phyloP scores from a whole-genome alignment of 257 asterid species.

The Gardenia jasminoides region DNA sequence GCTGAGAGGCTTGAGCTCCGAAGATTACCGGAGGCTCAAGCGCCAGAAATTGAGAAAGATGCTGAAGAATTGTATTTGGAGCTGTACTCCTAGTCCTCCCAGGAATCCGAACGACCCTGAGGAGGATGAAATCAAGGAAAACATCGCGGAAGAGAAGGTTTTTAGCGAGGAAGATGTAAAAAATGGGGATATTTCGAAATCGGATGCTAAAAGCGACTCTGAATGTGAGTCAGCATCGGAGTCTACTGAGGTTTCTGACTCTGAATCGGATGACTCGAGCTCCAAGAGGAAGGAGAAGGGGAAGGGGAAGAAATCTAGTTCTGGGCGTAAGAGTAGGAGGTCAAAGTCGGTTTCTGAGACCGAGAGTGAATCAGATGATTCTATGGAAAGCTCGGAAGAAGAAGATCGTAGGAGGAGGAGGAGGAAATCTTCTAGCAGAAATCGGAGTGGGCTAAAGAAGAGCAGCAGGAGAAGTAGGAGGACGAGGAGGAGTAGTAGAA shows the following conservation, averaged over 20 bases:
- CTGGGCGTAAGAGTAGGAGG: constrained; percentile 42
- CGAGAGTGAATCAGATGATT: constrained; percentile 35
- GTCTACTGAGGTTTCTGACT: constrained; percentile 41
- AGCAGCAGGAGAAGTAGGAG: constrained; percentile 35
- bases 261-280: constrained; percentile 58
- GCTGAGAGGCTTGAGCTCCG: constrained; percentile 60
- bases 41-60: constrained; percentile 76
- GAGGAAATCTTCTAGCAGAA: constrained; percentile 35
- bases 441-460: constrained; percentile 33
- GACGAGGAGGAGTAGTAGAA: constrained; percentile 45
- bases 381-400: constrained; percentile 24
- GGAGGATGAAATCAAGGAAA: constrained; percentile 44
- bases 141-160: constrained; percentile 27
- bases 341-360: constrained; percentile 38
- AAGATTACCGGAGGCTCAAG: constrained; percentile 76
- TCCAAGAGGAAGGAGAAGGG: constrained; percentile 35
- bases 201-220: constrained; percentile 36
- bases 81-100: constrained; percentile 91
- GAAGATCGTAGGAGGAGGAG: constrained; percentile 27
- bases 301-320: constrained; percentile 45
- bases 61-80: constrained; percentile 59
- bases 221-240: constrained; percentile 34
- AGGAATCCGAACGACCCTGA: constrained; percentile 58
- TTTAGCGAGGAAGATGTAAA: constrained; percentile 11
- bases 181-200: constrained; percentile 23